Evolutionary conservation across 2,329 filamentous ascomycete species (phyloP).

Genomic region (Alternaria viburni): DNA sequence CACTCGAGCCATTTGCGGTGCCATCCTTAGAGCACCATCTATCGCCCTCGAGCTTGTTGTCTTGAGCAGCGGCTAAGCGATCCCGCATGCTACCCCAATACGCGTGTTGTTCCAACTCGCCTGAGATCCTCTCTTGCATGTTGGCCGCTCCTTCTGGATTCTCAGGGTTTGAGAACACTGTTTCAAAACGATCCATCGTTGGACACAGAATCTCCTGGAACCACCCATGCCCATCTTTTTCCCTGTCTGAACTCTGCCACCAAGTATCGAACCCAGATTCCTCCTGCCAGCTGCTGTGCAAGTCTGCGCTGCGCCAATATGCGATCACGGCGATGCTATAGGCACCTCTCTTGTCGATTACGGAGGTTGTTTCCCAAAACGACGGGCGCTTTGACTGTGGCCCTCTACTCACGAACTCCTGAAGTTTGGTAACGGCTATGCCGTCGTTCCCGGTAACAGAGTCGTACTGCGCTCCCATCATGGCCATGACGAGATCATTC

Average conservation of each 20-base stretch:
- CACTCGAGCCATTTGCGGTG: neutral
- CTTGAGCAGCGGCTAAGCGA: conserved; percentile 50
- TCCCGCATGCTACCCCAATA: conserved; percentile 59
- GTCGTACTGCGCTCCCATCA: conserved; percentile 42
- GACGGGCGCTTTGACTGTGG: conserved; percentile 19
- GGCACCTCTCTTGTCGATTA: conserved; percentile 33
- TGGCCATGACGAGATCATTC: conserved; percentile 44
- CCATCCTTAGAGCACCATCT: neutral
- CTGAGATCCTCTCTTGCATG: conserved; percentile 49
- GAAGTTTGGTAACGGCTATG: conserved; percentile 19
- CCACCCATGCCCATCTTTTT: conserved; percentile 45
- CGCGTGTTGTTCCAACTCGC: conserved; percentile 51
- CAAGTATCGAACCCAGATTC: conserved; percentile 48
- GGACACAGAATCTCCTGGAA: conserved; percentile 54
- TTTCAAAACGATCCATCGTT: conserved; percentile 53
- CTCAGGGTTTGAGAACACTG: conserved; percentile 49
- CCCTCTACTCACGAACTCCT: conserved; percentile 15
- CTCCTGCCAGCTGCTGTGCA: conserved; percentile 42
- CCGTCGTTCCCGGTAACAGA: neutral
- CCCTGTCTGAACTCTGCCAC: conserved; percentile 45
- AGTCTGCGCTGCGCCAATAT: conserved; percentile 47
- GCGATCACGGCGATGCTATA: conserved; percentile 49
- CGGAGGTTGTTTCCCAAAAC: conserved; percentile 45
- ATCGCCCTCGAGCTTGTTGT: conserved; percentile 42
- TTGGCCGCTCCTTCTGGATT: conserved; percentile 51